Base-by-base conservation (phyloP, 805 yeast genomes). In the Cyberlindnera saturnus region DNA sequence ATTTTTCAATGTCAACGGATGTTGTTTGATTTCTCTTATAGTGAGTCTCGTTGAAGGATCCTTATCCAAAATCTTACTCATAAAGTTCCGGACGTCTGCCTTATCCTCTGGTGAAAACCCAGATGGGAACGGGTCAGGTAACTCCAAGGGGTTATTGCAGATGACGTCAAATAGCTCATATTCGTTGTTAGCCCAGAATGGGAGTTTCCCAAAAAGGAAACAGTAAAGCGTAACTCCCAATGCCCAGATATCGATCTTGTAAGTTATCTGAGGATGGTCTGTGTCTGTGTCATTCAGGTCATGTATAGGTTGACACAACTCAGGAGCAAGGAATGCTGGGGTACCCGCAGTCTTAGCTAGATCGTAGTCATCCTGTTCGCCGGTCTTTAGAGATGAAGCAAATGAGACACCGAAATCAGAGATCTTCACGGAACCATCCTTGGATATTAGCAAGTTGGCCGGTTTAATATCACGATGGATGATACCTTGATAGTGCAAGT, bases 351-450 rank as follows among this genome's bases (percentile, higher is more conserved):
- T 91, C 62, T 90, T 91, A 2, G 96, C 95, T 48, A 91, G 70
- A 54, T 91, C 97, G 43, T 81, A 67, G 48, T 89, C 96, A 50
- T 76, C 71, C 20, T 75, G 78, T 39, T 77, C 79, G 23, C 65
- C 71, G 17, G 55, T 59, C 14, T 52, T 47, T 38, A 61, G 51
- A 3, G 68, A 55, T 3, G 71, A 60, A 1, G 91, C 88, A 63
- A 86, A 85, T 1, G 96, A 87, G 13, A 93, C 95, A 19, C 99
- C 98, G 65, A 91, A 93, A 66, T 91, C 99, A n/a, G 95, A 82
- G 34, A 91, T 93, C 64, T 93, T 93, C 20, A 90, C 96, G 7
- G 74, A 70, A 42, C 82, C 79, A 51, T 85, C 82, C 14, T 74
- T 65, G 26, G 85, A 72, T 3, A 89, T 79, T 44, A 91, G 71